A percentile compares a stretch with the other conserved stretches of the same genome.
Conservation (phyloP, 2,329 filamentous ascomycete genomes). For the Aspergillus candidus region DNA sequence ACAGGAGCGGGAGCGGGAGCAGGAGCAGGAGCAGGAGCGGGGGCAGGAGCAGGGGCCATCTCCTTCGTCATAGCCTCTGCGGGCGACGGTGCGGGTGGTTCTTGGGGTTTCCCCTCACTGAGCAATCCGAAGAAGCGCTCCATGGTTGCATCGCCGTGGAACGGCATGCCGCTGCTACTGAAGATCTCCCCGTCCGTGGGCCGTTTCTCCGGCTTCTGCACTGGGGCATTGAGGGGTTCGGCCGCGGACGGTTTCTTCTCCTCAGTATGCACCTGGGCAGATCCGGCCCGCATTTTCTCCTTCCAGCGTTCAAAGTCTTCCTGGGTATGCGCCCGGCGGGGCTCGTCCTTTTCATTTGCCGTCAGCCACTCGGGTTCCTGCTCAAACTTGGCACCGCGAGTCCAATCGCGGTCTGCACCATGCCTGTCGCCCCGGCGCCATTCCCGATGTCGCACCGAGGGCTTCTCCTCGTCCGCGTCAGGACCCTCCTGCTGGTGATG, state of each 20-base stretch:
- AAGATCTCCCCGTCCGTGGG: conserved; percentile 47
- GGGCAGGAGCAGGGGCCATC: conserved; percentile 19
- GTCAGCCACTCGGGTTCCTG: conserved; percentile 91
- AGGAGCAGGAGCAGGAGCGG: background rate
- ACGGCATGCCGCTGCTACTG: conserved; percentile 52
- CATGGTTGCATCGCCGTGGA: conserved; percentile 60
- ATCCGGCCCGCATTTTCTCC: conserved; percentile 74
- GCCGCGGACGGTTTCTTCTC: conserved; percentile 40
- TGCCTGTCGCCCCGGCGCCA: conserved; percentile 48
- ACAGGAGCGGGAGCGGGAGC: conserved; percentile 5
- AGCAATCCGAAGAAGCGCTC: conserved; percentile 71
- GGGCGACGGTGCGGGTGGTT: conserved; percentile 31
- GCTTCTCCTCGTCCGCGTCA: conserved; percentile 39
- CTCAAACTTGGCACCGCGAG: conserved; percentile 53
- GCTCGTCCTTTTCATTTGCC: conserved; percentile 60
- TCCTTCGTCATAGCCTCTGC: conserved; percentile 38
- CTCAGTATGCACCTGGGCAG: conserved; percentile 30
- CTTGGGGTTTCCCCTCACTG: conserved; percentile 45
- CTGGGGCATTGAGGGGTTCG: conserved; percentile 15
- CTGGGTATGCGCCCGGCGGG: conserved; percentile 67
- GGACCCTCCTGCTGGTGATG: conserved; percentile 28
- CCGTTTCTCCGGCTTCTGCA: conserved; percentile 34
- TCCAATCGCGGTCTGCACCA: conserved; percentile 50
- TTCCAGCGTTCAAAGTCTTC: conserved; percentile 95
- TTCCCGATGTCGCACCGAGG: conserved; percentile 56